Conservation (phyloP, 495 filamentous ascomycete species). For the Thermothielavioides terrestris region DNA sequence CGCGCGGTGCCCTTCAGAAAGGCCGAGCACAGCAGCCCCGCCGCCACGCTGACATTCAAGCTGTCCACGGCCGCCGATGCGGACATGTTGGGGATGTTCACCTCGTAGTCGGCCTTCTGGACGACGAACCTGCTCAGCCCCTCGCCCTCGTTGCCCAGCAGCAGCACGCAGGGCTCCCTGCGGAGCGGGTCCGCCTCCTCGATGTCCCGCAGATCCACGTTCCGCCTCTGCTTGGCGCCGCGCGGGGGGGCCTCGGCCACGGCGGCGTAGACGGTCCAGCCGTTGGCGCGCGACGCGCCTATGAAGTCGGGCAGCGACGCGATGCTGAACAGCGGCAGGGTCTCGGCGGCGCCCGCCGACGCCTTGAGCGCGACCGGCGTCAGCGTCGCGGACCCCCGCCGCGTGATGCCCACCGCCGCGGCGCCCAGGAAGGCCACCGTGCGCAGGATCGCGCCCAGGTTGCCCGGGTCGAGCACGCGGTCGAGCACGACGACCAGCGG, state of each 20-base stretch:
- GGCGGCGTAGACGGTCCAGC: slow-evolving; percentile 81
- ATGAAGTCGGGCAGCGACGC: slow-evolving; percentile 61
- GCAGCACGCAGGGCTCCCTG: slow-evolving; percentile 59
- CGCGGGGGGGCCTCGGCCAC: slow-evolving; percentile 41
- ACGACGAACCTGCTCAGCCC: slow-evolving; percentile 57
- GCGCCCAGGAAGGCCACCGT: slow-evolving; percentile 80
- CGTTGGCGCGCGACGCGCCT: slow-evolving; percentile 51
- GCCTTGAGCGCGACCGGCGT: slow-evolving; percentile 74
- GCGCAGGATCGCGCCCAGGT: slow-evolving; percentile 81
- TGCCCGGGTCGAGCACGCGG: slow-evolving; percentile 78
- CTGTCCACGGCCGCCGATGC: slow-evolving; percentile 53
- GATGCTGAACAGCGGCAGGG: slow-evolving; percentile 60
- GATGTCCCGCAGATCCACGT: slow-evolving; percentile 26
- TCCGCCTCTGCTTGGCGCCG: slow-evolving; percentile 16
- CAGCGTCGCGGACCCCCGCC: slow-evolving; percentile 58
- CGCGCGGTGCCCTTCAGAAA: slow-evolving; percentile 31
- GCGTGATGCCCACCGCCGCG: slow-evolving; percentile 62
- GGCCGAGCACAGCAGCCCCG: slow-evolving; percentile 60
- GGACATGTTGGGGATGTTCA: slow-evolving; percentile 42
- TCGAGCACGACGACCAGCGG: slow-evolving; percentile 78
- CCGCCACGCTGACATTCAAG: slow-evolving; percentile 83
- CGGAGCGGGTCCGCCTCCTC: slow-evolving; percentile 43
- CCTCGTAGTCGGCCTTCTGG: slow-evolving; percentile 51
- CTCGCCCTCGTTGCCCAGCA: slow-evolving; percentile 76
- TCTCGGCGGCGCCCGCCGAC: slow-evolving; percentile 76